These are phyloP conservation scores for Verticillium nubilum DNA, from an alignment of 2,329 filamentous ascomycete species.

Conservation along the genomic window DNA sequence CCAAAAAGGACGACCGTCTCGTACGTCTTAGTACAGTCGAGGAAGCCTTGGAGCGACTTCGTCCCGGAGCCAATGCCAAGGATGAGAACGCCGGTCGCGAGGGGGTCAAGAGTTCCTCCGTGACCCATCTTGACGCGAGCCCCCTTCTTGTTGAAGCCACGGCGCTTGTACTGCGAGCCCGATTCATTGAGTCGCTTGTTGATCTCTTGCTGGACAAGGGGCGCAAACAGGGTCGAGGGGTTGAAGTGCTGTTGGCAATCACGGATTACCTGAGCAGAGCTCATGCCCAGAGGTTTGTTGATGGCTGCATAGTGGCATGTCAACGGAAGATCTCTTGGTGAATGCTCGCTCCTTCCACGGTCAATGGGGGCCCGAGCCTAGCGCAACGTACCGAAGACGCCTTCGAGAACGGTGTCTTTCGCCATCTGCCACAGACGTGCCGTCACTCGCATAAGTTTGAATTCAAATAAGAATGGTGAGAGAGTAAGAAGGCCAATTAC, in stretches of 20 bases:
- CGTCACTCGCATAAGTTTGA: slow-evolving; percentile 23
- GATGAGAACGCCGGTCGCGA: slow-evolving; percentile 90
- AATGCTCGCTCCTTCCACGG: background rate
- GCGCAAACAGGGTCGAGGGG: slow-evolving; percentile 70
- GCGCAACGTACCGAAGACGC: slow-evolving; percentile 44
- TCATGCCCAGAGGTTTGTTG: slow-evolving; percentile 83
- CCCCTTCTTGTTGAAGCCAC: slow-evolving; percentile 49
- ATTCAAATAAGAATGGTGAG: background rate
- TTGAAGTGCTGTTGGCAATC: slow-evolving; percentile 83
- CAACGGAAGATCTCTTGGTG: background rate
- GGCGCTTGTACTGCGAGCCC: slow-evolving; percentile 54
- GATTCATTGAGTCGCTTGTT: slow-evolving; percentile 50
- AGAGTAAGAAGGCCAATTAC: background rate
- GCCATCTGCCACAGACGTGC: slow-evolving; percentile 43
- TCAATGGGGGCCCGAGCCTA: background rate
- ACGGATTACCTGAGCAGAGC: slow-evolving; percentile 86
- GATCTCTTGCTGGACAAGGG: slow-evolving; percentile 64
- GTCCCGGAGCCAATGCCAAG: slow-evolving; percentile 84
- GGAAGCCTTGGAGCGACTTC: slow-evolving; percentile 72
- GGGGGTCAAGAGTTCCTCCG: slow-evolving; percentile 89
- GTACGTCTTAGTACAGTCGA: slow-evolving; percentile 89
- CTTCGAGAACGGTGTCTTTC: slow-evolving; percentile 46
- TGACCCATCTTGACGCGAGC: slow-evolving; percentile 89
- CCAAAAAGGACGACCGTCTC: slow-evolving; percentile 88
- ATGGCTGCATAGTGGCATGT: slow-evolving; percentile 57